These are phyloP conservation scores for Nakaseomyces uthaithaninus DNA, from an alignment of 1,139 yeast species.

Conservation along the genomic window DNA sequence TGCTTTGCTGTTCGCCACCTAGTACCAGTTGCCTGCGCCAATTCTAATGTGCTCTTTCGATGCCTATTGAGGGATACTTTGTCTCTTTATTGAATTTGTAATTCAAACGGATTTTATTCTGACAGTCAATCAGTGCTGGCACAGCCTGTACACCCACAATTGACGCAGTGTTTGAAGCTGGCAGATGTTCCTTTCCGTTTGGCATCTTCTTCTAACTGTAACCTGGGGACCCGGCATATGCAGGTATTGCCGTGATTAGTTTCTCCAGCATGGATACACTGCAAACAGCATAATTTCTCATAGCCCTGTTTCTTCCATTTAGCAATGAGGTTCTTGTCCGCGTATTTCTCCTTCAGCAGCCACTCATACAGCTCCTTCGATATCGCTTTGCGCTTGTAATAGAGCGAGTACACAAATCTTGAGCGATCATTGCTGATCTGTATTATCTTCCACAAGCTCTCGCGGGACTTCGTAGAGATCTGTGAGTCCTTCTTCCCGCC, in stretches of 20 bases:
- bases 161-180: slow-evolving; percentile 54
- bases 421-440: slow-evolving; percentile 68
- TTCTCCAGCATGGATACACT: slow-evolving; percentile 63
- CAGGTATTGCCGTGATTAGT: slow-evolving; percentile 62
- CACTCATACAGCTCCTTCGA: slow-evolving; percentile 66
- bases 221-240: slow-evolving; percentile 78
- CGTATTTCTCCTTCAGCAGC: slow-evolving; percentile 60
- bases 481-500: slow-evolving; percentile 33
- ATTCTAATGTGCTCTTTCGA: too few relatives aligned
- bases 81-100: neutral
- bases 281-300: slow-evolving; percentile 76
- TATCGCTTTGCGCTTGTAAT: slow-evolving; percentile 62
- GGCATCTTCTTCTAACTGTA: slow-evolving; percentile 37
- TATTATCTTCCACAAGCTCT: slow-evolving; percentile 65
- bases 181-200: slow-evolving; percentile 18
- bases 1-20: too few relatives aligned
- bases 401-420: slow-evolving; percentile 65
- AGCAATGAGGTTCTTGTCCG: slow-evolving; percentile 66
- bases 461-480: slow-evolving; percentile 33
- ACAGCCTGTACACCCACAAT: slow-evolving; percentile 88
- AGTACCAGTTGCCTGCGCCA: too few relatives aligned
- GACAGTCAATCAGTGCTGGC: slow-evolving; percentile 59
- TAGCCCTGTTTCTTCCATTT: slow-evolving; percentile 91
- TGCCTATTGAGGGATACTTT: too few relatives aligned
- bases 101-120: neutral